phyloP scores from a whole-genome alignment of 2,329 filamentous ascomycete species.

The Alternaria arborescens region DNA sequence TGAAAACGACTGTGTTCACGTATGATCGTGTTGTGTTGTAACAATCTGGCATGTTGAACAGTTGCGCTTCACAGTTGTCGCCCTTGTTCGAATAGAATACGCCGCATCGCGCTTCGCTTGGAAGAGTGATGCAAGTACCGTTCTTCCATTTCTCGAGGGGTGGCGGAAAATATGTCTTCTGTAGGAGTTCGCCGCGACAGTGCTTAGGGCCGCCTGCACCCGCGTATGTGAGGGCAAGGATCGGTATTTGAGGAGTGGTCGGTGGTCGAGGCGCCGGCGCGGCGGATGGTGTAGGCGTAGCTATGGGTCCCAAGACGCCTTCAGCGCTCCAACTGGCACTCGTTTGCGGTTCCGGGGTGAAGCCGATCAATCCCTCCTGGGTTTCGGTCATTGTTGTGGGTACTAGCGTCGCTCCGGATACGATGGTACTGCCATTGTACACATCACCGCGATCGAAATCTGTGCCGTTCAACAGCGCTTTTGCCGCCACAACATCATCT shows the following conservation, averaged over 20 bases:
- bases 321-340: conserved; percentile 30
- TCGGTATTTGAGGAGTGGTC: conserved; percentile 33
- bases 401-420: conserved; percentile 20
- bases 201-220: conserved; percentile 48
- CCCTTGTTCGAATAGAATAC: conserved; percentile 46
- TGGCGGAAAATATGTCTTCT: conserved; percentile 35
- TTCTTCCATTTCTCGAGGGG: conserved; percentile 39
- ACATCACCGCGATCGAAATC: conserved; percentile 42
- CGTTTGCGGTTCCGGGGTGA: conserved; percentile 24
- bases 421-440: conserved; percentile 29
- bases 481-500: conserved; percentile 27
- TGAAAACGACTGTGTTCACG: conserved; percentile 48
- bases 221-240: conserved; percentile 44
- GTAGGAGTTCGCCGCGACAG: conserved; percentile 43
- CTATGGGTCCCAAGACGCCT: conserved; percentile 34
- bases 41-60: conserved; percentile 43
- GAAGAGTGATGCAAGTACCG: conserved; percentile 45
- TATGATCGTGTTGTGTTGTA: conserved; percentile 39
- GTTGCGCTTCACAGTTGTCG: conserved; percentile 47
- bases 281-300: conserved; percentile 22
- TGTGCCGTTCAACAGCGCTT: conserved; percentile 40
- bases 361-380: conserved; percentile 37
- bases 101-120: conserved; percentile 43
- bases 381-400: conserved; percentile 26
- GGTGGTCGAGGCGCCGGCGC: conserved; percentile 19